Conservation (phyloP, 257 asterid species). For the Nicotiana tomentosiformis region DNA sequence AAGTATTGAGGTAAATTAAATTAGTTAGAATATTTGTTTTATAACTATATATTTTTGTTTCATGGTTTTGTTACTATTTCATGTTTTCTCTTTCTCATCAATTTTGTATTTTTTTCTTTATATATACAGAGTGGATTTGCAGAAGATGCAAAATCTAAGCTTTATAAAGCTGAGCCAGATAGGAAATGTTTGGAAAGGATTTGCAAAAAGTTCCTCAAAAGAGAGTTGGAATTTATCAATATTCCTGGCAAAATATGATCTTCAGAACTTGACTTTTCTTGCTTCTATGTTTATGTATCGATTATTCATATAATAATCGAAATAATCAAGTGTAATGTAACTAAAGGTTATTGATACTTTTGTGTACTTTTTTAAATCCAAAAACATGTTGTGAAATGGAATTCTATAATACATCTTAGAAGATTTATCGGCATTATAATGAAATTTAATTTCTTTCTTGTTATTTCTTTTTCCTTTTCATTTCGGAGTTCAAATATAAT, state of each 20-base stretch:
- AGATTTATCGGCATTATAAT: neutral
- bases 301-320: neutral
- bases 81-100: neutral
- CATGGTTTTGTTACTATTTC: neutral
- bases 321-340: neutral
- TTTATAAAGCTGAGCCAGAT: constrained; percentile 42
- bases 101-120: neutral
- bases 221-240: neutral
- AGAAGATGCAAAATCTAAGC: constrained; percentile 39
- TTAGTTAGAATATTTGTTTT: neutral
- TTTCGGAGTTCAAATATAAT: neutral
- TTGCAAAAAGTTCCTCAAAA: constrained; percentile 57
- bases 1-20: constrained; percentile 38
- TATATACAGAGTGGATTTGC: constrained; percentile 35
- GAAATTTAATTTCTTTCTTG: neutral
- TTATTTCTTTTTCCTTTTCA: neutral
- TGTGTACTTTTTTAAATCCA: neutral
- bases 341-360: neutral
- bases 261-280: neutral
- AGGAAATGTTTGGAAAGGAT: constrained; percentile 49
- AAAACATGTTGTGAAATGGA: neutral
- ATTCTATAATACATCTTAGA: neutral
- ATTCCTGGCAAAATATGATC: neutral
- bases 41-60: neutral
- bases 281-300: neutral